phyloP scores from a whole-genome alignment of 2,329 filamentous ascomycete species.

The Helicocarpus griseus region DNA sequence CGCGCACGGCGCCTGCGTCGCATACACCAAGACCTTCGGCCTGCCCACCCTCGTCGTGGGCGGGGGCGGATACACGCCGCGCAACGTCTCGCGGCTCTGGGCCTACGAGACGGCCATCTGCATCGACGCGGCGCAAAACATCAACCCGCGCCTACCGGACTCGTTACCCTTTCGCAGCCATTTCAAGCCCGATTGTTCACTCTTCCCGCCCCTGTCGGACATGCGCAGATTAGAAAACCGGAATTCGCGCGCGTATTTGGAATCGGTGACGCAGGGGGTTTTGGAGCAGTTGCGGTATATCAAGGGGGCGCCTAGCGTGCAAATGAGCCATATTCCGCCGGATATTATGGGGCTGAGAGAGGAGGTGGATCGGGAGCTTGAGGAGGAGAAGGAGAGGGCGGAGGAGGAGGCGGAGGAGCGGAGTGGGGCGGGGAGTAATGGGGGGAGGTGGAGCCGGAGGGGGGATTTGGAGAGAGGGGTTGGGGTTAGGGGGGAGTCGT shows the following conservation, averaged over 20 bases:
- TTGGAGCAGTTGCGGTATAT: conserved; percentile 82
- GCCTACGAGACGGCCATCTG: conserved; percentile 92
- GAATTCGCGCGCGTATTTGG: conserved; percentile 66
- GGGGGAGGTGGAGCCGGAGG: conserved; percentile 17
- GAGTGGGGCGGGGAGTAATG: conserved; percentile 17
- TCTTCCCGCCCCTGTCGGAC: conserved; percentile 82
- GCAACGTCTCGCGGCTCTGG: conserved; percentile 95
- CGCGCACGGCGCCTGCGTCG: conserved; percentile 84
- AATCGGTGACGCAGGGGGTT: conserved; percentile 66
- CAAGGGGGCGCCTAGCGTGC: conserved; percentile 73
- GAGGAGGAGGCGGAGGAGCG: conserved; percentile 33
- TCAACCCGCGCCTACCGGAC: conserved; percentile 63
- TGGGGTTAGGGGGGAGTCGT: conserved; percentile 25
- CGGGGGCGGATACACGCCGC: conserved; percentile 89
- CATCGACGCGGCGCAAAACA: conserved; percentile 60
- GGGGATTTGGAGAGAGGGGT: conserved; percentile 27
- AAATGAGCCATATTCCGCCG: conserved; percentile 70
- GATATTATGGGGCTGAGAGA: conserved; percentile 53
- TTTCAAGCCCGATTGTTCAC: conserved; percentile 75
- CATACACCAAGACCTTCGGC: conserved; percentile 71
- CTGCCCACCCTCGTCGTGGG: conserved; percentile 84
- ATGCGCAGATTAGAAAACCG: conserved; percentile 59
- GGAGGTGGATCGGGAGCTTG: conserved; percentile 38
- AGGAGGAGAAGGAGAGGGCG: conserved; percentile 30
- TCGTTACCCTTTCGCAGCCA: conserved; percentile 80